These are phyloP conservation scores for Candida ulmi DNA, from an alignment of 805 yeast species.

Conservation along the genomic window DNA sequence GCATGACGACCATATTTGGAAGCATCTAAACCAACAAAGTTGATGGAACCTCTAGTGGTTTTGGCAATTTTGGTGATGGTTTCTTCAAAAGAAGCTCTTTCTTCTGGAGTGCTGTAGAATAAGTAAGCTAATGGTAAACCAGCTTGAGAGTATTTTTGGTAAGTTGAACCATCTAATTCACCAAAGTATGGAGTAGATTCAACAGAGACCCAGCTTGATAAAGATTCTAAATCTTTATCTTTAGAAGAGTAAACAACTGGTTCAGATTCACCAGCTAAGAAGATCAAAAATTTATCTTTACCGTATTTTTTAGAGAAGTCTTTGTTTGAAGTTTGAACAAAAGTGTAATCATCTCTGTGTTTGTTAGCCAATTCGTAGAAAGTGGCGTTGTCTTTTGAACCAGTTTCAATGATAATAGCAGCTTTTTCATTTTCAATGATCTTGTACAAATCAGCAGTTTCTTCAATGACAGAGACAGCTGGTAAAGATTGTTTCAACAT, in stretches of 20 bases:
- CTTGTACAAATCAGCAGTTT: constrained; percentile 44
- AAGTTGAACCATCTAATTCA: constrained; percentile 79
- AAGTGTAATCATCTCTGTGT: constrained; percentile 58
- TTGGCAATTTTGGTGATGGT: constrained; percentile 61
- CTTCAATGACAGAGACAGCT: constrained; percentile 49
- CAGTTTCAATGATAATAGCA: constrained; percentile 53
- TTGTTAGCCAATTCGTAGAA: constrained; percentile 56
- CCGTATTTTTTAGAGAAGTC: constrained; percentile 32
- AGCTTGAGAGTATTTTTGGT: constrained; percentile 64
- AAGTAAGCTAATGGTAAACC: constrained; percentile 81
- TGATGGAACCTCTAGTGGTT: constrained; percentile 70
- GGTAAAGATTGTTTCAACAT: constrained; percentile 84
- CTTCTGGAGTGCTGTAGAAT: constrained; percentile 68
- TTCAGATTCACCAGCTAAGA: constrained; percentile 25
- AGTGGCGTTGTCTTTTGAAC: constrained; percentile 45
- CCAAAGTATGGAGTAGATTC: constrained; percentile 83
- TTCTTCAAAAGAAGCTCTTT: constrained; percentile 51
- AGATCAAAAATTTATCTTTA: constrained; percentile 24
- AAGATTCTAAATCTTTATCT: constrained; percentile 17
- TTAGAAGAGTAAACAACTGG: constrained; percentile 27
- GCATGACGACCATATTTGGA: constrained; percentile 79
- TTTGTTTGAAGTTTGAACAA: constrained; percentile 42
- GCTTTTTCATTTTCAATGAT: constrained; percentile 42
- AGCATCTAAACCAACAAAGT: constrained; percentile 88
- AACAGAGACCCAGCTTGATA: constrained; percentile 29